Evolutionary conservation across 805 yeast genomes (phyloP).

Genomic region (Candida maris): DNA sequence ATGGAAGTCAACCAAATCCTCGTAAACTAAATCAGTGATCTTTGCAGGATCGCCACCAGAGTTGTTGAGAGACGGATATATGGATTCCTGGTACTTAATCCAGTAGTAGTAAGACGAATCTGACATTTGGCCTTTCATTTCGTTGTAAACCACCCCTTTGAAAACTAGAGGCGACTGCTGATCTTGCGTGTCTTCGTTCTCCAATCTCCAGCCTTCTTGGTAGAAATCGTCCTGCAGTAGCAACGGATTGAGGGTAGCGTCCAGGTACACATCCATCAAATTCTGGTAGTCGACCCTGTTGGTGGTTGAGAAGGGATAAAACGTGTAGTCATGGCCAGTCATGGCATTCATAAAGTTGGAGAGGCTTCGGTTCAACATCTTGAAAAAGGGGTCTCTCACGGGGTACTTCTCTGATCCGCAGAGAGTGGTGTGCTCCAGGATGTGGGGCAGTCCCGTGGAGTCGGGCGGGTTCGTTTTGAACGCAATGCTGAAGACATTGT

Average conservation of each 20-base stretch:
- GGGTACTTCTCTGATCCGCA: slow-evolving; percentile 93
- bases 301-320: slow-evolving; percentile 94
- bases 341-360: slow-evolving; percentile 98
- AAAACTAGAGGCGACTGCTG: slow-evolving; percentile 58
- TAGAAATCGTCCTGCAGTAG: slow-evolving; percentile 75
- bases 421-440: slow-evolving; percentile 90
- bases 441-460: slow-evolving; percentile 94
- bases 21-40: slow-evolving; percentile 71
- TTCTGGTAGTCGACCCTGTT: slow-evolving; percentile 77
- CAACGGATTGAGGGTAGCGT: slow-evolving; percentile 80
- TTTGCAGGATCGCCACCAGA: slow-evolving; percentile 91
- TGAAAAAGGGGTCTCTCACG: slow-evolving; percentile 95
- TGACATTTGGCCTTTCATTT: slow-evolving; percentile 96
- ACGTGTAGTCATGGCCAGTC: slow-evolving; percentile 97
- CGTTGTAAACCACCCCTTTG: slow-evolving; percentile 96
- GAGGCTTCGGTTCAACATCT: slow-evolving; percentile 91
- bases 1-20: slow-evolving; percentile 78
- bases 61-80: slow-evolving; percentile 81
- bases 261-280: slow-evolving; percentile 82
- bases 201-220: slow-evolving; percentile 98
- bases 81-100: slow-evolving; percentile 75
- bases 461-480: slow-evolving; percentile 95
- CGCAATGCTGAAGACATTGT: slow-evolving; percentile 84
- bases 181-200: slow-evolving; percentile 61
- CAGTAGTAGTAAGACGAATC: slow-evolving; percentile 83